Percentiles rank a stretch among this genome's conserved stretches.
Evolutionary conservation across 2,329 filamentous ascomycete species (phyloP).

Genomic region (Verticillium nubilum): DNA sequence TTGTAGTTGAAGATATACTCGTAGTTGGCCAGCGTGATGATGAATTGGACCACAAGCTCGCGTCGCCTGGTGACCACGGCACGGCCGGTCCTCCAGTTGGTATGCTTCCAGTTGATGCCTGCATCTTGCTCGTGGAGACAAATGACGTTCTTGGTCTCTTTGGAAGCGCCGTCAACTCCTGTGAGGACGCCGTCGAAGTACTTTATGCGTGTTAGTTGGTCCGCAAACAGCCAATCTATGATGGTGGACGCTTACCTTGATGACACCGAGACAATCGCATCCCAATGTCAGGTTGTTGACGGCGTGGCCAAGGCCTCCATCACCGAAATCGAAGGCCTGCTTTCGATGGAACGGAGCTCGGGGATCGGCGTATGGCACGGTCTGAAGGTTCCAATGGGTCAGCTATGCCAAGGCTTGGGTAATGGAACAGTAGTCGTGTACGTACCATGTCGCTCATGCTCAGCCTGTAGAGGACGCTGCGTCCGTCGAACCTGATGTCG

Average conservation of each 20-base stretch:
- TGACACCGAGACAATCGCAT: slow-evolving; percentile 63
- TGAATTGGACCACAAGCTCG: slow-evolving; percentile 49
- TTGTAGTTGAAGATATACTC: slow-evolving; percentile 34
- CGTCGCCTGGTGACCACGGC: slow-evolving; percentile 45
- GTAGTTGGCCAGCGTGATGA: slow-evolving; percentile 55
- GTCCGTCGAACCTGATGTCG: slow-evolving; percentile 51
- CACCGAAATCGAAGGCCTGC: slow-evolving; percentile 65
- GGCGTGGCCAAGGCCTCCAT: slow-evolving; percentile 57
- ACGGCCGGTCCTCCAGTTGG: slow-evolving; percentile 47
- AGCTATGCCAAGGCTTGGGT: not conserved
- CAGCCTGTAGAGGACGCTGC: slow-evolving; percentile 51
- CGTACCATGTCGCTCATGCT: slow-evolving; percentile 50
- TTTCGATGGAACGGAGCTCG: slow-evolving; percentile 36
- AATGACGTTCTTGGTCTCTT: slow-evolving; percentile 35
- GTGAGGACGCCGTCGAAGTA: slow-evolving; percentile 18
- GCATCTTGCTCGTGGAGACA: slow-evolving; percentile 13
- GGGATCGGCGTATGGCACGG: slow-evolving; percentile 11
- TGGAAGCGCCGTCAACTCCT: slow-evolving; percentile 18
- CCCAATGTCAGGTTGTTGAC: slow-evolving; percentile 63
- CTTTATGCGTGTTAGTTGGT: not conserved
- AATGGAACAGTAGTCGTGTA: too few relatives aligned
- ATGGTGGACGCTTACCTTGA: slow-evolving; percentile 21
- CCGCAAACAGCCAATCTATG: accelerated
- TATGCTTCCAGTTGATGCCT: slow-evolving; percentile 25
- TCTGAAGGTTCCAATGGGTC: not conserved